These are phyloP conservation scores for Pyrenophora teres DNA, from an alignment of 2,329 filamentous ascomycete species.

Conservation along the genomic window DNA sequence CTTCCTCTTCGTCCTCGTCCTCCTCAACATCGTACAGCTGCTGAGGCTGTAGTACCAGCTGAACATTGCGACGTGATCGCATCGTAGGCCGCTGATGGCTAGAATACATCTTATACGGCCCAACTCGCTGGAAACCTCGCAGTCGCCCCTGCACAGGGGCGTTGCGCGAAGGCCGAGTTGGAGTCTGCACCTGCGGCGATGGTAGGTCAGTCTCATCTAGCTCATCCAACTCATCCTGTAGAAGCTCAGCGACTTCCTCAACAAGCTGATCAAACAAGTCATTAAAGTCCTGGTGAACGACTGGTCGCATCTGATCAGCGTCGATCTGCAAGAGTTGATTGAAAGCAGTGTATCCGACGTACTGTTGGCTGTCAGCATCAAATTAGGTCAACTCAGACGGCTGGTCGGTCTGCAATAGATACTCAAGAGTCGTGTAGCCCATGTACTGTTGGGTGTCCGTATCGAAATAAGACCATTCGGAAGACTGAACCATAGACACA, in stretches of 20 bases:
- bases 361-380: constrained; percentile 10
- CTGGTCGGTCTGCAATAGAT: not conserved
- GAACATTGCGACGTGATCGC: not conserved
- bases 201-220: not conserved
- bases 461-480: too few relatives aligned
- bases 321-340: too few relatives aligned
- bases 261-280: not conserved
- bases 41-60: constrained; percentile 1
- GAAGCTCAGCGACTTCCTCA: too few relatives aligned
- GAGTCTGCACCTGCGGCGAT: too few relatives aligned
- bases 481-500: too few relatives aligned
- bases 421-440: too few relatives aligned
- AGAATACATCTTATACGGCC: not conserved
- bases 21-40: not conserved
- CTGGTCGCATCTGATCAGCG: not conserved
- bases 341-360: constrained; percentile 2
- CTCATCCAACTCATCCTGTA: too few relatives aligned
- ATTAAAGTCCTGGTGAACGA: constrained; percentile 1
- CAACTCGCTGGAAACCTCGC: too few relatives aligned
- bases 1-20: not conserved
- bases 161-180: too few relatives aligned
- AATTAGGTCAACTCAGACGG: constrained; percentile 1
- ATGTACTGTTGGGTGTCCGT: too few relatives aligned
- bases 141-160: too few relatives aligned
- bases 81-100: not conserved